These are phyloP conservation scores for Tirmania nivea DNA, from an alignment of 495 filamentous ascomycete genomes.

Conservation along the genomic window DNA sequence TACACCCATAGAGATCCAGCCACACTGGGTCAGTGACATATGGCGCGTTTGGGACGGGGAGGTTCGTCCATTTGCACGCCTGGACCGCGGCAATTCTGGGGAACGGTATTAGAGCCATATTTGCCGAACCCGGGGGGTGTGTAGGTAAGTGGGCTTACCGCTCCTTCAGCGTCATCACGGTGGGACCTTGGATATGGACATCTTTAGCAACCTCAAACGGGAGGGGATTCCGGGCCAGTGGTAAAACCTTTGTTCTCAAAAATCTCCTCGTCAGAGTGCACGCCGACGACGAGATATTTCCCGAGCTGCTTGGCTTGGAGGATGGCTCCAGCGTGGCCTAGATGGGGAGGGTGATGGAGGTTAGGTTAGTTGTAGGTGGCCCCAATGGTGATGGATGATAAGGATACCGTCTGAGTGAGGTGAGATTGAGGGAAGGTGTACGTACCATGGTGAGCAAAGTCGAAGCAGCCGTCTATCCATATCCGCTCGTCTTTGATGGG, in stretches of 20 bases:
- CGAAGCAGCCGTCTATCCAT: constrained; percentile 97
- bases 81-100: constrained; percentile 50
- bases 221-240: too few relatives aligned
- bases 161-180: constrained; percentile 84
- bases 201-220: too few relatives aligned
- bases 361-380: neutral
- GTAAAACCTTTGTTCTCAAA: constrained; percentile 64
- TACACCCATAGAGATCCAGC: constrained; percentile 85
- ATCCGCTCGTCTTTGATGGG: constrained; percentile 41
- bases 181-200: constrained; percentile 28
- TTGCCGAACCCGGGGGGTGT: neutral
- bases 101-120: neutral
- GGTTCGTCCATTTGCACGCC: constrained; percentile 83
- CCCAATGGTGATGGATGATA: too few relatives aligned
- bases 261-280: constrained; percentile 89
- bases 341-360: neutral
- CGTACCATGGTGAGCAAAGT: constrained; percentile 96
- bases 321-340: constrained; percentile 91
- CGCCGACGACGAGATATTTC: constrained; percentile 65
- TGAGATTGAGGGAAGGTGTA: constrained; percentile 18
- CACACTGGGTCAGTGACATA: constrained; percentile 87
- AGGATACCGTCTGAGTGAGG: too few relatives aligned
- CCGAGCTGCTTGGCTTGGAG: constrained; percentile 78
- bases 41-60: constrained; percentile 61
- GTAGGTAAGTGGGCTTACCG: constrained; percentile 21